These are phyloP conservation scores for Astragalus membranaceus DNA, from an alignment of 306 rosid genomes.

Conservation along the genomic window DNA sequence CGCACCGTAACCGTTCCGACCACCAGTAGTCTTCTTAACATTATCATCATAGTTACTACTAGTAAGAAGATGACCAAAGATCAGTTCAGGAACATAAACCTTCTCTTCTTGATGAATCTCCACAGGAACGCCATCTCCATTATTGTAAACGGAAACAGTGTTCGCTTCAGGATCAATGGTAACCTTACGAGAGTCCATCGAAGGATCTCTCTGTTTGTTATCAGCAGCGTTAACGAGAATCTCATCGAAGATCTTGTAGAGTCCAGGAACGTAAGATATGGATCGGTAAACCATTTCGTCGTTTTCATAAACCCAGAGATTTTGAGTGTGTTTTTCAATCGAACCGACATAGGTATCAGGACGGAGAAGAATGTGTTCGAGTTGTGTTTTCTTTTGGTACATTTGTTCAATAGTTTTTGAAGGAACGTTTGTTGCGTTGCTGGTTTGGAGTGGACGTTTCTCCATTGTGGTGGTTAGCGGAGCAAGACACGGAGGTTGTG, in stretches of 20 bases:
- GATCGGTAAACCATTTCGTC: slow-evolving; percentile 64
- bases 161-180: slow-evolving; percentile 51
- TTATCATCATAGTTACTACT: slow-evolving; percentile 88
- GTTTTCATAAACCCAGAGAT: slow-evolving; percentile 73
- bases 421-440: no score
- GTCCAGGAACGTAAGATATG: slow-evolving; percentile 76
- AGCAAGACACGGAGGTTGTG: no score
- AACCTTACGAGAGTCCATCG: slow-evolving; percentile 71
- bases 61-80: slow-evolving; percentile 79
- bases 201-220: slow-evolving; percentile 84
- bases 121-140: slow-evolving; percentile 86
- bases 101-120: slow-evolving; percentile 93
- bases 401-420: no score
- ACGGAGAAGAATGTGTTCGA: no score
- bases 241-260: no score
- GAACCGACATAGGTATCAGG: slow-evolving; percentile 96
- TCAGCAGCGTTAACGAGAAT: no score
- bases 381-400: no score
- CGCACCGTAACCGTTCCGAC: no score
- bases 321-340: slow-evolving; percentile 79
- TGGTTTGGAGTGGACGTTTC: no score
- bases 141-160: slow-evolving; percentile 52
- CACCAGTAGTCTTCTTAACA: slow-evolving; percentile 87
- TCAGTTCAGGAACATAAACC: slow-evolving; percentile 89
- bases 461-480: no score